Base-by-base conservation (phyloP, 2,329 filamentous ascomycete species). In the Ramichloridium luteum region DNA sequence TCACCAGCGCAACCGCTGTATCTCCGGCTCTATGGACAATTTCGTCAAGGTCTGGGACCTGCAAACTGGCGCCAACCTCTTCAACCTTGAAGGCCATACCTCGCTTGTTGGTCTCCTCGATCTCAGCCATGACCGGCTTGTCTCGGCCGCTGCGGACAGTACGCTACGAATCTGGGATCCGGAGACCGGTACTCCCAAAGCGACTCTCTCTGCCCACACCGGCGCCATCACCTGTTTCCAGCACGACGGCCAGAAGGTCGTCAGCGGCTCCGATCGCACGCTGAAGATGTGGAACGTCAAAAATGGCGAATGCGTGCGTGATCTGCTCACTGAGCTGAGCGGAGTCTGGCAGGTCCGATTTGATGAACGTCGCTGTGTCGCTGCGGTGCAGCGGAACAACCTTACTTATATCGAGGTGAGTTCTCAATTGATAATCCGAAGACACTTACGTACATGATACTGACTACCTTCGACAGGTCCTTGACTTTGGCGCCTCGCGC, bases 261-360 rank as follows among this genome's bases (percentile, higher is more conserved):
- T 98, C 35, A 93, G 83, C 25, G 90, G 90, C 34, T 93, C 84
- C 37, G 90, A 98, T 56, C 77, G 88, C 49, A 94, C 84, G 3
- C 67, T 98, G 42, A 98, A 98, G 65, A 92, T 98, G 83, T 98
- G 90, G 90, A 84, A 98, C 51, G 80, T 94, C 30, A 74, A 77
- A 48, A 93, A 79, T 2, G 90, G 90, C 29, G 81, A 94, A 48
- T 94, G 85, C 54, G 76, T 93, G 31, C 81, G 88, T 45, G 88
- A 98, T 57, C 70, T 98, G 25, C 67, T 98, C 49, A 93, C 84
- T 10, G 86, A 94, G 50, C 68, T 98, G 20, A 88, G 79, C 45
- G 86, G 88, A n/a, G 90, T 98, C 5, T 98, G 90, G 90, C 90
- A 98, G 62, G 90, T 98, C 49, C 90, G 90, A 50, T 98, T 98